Base-by-base conservation (phyloP, 305 asterid species). In the Fraxinus angustifolia region DNA sequence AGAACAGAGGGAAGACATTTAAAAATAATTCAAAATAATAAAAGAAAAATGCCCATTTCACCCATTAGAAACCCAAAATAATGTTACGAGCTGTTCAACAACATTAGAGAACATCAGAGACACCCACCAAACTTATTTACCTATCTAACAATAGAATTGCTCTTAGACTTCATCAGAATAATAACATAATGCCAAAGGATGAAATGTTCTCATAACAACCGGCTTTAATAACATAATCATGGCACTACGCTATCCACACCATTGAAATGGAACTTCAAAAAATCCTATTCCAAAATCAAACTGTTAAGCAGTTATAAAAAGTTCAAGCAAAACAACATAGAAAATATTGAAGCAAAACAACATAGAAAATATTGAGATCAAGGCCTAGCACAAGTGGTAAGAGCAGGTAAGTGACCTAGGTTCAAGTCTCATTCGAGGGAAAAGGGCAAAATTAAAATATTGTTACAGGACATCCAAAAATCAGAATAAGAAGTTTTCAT, bases 61-160 rank as follows among this genome's bases (percentile, higher is more conserved):
- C 36, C 71, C 11, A 28, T 28, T 67, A 26, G 73, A 67, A 60
- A 28, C 38, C 7, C 19, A 11, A 28, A 65, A 67, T 67, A 30
- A 67, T 30, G 28, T 28, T 23, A 2, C 0, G 0, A 26, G 17
- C 16, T 4, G 16, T 65, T 26, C 72, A 11, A 62, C 74, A 78
- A 78, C 73, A 79, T 71, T 78, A 3, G 36, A 76, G 48, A 79
- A 76, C 73, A 78, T 58, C 53, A 60, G 48, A 40, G 33, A 26
- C 38, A 53, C 60, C 73, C 5, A 67, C 38, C 36, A 67, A n/a
- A 28, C 35, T 67, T 67, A 60, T 60, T 60, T 60, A 19, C 70
- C 70, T 8, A 60, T 60, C 14, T 21, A 60, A 2, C 7, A 19
- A 58, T 7, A 58, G 68, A 58, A 21, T 28, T 11, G 17, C 73